Percentiles rank a stretch among this genome's conserved stretches.
Conservation (phyloP, 2,329 filamentous ascomycete genomes). For the Penicillium olsonii region DNA sequence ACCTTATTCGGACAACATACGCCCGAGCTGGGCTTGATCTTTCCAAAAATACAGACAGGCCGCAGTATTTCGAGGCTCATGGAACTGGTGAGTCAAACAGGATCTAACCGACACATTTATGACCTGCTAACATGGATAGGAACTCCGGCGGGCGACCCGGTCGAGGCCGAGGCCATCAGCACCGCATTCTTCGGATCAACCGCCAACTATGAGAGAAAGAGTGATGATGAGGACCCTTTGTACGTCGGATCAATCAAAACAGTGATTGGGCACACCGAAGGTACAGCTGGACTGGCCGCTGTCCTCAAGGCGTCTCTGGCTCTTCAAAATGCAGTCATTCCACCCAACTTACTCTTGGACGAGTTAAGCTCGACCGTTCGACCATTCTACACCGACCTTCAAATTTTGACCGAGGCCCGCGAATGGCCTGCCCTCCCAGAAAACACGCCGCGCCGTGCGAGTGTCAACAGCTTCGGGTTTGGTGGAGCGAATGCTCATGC, state of each 20-base stretch:
- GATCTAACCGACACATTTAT: too few relatives aligned
- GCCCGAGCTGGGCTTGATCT: constrained; percentile 40
- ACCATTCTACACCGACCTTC: constrained; percentile 26
- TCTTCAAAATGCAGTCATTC: constrained; percentile 40
- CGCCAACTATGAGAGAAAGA: constrained; percentile 10
- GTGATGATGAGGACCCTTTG: constrained; percentile 9
- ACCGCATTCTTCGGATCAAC: constrained; percentile 20
- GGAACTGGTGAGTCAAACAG: constrained; percentile 41
- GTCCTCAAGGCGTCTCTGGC: constrained; percentile 41
- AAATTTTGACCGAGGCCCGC: constrained; percentile 21
- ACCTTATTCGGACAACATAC: constrained; percentile 45
- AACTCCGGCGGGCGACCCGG: constrained; percentile 27
- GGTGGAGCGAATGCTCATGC: constrained; percentile 41
- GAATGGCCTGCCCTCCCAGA: constrained; percentile 25
- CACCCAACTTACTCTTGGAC: constrained; percentile 32
- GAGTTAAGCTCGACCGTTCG: constrained; percentile 27
- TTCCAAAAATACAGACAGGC: constrained; percentile 25
- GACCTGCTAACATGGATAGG: constrained; percentile 9
- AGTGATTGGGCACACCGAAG: constrained; percentile 39
- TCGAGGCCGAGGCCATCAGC: constrained; percentile 26
- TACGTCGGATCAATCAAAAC: constrained; percentile 37
- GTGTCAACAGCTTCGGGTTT: constrained; percentile 50
- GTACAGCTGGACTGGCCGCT: constrained; percentile 33
- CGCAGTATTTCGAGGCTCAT: constrained; percentile 50
- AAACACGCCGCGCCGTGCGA: constrained; percentile 34